Percentiles rank a stretch among this genome's conserved stretches.
These are phyloP conservation scores for Dactylorhiza incarnata DNA, from an alignment of 106 monocot genomes.

Conservation along the genomic window DNA sequence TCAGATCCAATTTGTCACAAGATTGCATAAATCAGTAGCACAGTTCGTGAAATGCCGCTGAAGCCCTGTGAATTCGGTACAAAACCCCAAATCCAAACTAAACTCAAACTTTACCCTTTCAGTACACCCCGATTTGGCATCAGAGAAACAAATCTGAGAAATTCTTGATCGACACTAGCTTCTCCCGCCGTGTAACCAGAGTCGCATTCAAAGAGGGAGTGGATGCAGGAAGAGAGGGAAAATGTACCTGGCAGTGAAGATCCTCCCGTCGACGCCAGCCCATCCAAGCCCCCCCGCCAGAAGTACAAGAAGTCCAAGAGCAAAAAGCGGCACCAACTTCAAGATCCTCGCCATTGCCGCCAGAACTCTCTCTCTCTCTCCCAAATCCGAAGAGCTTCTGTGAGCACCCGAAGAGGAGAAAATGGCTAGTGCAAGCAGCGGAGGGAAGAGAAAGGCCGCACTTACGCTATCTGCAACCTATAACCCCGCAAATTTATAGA, in stretches of 20 bases:
- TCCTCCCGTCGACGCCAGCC: too few species aligned
- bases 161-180: background rate
- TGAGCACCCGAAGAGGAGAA: background rate
- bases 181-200: background rate
- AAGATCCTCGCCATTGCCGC: constrained; percentile 3
- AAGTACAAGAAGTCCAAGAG: background rate
- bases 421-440: background rate
- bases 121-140: background rate
- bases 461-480: background rate
- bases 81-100: background rate
- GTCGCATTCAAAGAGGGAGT: background rate
- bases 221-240: background rate
- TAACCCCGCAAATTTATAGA: background rate
- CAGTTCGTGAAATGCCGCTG: too few species aligned
- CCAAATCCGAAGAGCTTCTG: background rate
- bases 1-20: background rate
- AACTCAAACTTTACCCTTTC: background rate
- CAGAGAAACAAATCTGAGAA: background rate
- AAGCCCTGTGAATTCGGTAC: background rate
- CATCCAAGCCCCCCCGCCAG: background rate
- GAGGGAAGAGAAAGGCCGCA: background rate
- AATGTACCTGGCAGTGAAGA: background rate
- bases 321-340: background rate
- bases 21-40: background rate
- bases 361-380: background rate